Conservation (phyloP, 2,329 filamentous ascomycete genomes). For the Penicillium sp. region DNA sequence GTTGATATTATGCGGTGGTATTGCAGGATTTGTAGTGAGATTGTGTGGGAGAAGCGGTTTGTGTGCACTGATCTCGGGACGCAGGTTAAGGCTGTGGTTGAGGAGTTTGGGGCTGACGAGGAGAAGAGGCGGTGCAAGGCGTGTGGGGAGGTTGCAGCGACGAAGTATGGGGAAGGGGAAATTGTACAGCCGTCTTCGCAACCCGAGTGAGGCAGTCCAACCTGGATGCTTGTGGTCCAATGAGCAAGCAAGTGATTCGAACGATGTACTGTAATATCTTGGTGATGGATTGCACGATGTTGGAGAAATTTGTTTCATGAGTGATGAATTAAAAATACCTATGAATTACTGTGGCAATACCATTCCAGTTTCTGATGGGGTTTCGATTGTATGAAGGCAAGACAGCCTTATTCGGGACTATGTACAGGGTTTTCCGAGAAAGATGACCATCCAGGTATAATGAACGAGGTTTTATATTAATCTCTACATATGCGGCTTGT, state of each 20-base stretch:
- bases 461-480: conserved; percentile 12
- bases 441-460: neutral
- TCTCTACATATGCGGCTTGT: conserved; percentile 5
- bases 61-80: conserved; percentile 88
- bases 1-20: conserved; percentile 90
- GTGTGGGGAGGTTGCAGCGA: conserved; percentile 75
- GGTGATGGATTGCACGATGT: neutral
- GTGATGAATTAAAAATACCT: conserved; percentile 7
- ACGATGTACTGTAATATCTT: neutral
- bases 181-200: conserved; percentile 45
- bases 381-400: neutral
- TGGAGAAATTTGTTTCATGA: conserved; percentile 8
- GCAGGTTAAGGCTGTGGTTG: conserved; percentile 90
- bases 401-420: neutral
- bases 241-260: neutral
- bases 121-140: conserved; percentile 71
- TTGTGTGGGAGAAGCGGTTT: conserved; percentile 86
- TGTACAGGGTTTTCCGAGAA: neutral
- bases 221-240: neutral
- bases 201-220: conserved; percentile 29
- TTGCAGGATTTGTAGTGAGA: conserved; percentile 67
- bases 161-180: conserved; percentile 43
- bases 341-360: neutral
- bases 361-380: neutral
- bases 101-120: conserved; percentile 72